A percentile compares a stretch with the other conserved stretches of the same genome.
Evolutionary conservation across 768 basidiomycete species (phyloP).

Genomic region (Xerocomellus intermedius): DNA sequence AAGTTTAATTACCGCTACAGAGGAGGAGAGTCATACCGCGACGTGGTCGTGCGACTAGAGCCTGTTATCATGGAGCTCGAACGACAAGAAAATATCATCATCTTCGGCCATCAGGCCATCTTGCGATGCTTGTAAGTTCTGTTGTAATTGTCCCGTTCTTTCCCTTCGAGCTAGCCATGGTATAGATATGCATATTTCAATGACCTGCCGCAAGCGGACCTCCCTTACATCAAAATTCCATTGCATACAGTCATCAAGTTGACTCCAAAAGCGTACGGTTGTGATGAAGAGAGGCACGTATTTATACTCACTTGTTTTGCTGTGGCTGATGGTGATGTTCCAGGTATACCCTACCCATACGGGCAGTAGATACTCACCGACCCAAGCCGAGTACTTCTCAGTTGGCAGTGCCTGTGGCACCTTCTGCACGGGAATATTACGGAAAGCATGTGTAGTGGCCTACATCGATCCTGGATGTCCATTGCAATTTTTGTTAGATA

Average conservation of each 20-base stretch:
- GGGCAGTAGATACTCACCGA: conserved; percentile 92
- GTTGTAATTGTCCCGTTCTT: background rate
- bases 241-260: conserved; percentile 97
- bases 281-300: conserved; percentile 87
- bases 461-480: background rate
- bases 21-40: conserved; percentile 96
- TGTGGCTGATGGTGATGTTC: background rate
- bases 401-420: conserved; percentile 16
- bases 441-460: conserved; percentile 21
- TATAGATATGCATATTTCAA: conserved; percentile 95
- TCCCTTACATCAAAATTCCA: conserved; percentile 98
- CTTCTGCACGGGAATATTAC: conserved; percentile 38
- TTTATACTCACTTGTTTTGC: background rate
- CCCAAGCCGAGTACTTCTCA: conserved; percentile 42
- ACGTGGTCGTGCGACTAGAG: conserved; percentile 92
- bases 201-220: conserved; percentile 84
- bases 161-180: background rate
- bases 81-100: conserved; percentile 93
- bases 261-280: conserved; percentile 97
- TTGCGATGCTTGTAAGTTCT: conserved; percentile 67
- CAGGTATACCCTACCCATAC: conserved; percentile 87
- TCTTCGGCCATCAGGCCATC: conserved; percentile 95
- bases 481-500: background rate
- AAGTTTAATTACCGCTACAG: conserved; percentile 99
- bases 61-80: conserved; percentile 99